Base-by-base conservation (phyloP, 192 early-diverging fungal species). In the Haplosporangium gracile region DNA sequence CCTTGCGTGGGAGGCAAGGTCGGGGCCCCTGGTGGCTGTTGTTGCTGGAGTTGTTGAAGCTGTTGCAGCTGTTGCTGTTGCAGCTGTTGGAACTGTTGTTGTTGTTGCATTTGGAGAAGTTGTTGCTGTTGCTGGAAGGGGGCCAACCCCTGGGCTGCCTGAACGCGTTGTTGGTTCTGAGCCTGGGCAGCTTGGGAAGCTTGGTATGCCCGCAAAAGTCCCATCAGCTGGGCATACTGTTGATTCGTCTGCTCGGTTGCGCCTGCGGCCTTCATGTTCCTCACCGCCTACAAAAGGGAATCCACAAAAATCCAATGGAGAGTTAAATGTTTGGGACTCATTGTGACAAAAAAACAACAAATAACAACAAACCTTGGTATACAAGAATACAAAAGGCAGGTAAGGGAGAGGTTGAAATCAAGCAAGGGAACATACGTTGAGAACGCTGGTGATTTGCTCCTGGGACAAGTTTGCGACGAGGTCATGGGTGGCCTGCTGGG, bases 221-320 rank as follows among this genome's bases (percentile, higher is more conserved):
- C 71, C 87, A 96, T 85, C 42, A 96, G 88, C 77, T 92, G 90
- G 42, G 94, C 96, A 79, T 91, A 95, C 80, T 97, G 95, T 22
- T 90, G 90, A 78, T 93, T 93, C 80, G 92, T 96, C 55, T 92
- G 91, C 90, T 98, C 96, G 15, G 93, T 97, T 22, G 94, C 93
- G 22, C 96, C 96, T 18, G 87, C 88, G 15, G 89, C 81, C 75
- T 95, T 92, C 88, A 95, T 87, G 45, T 75, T 85, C 53, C 78
- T 68, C 26, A 88, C 74, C 45, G 84, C 84, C 84, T 86, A 75
- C 5, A 29, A 55, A 11, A 24, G 29, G 7, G 5, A 38, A 34
- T 36, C 26, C 1, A 32, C 3, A 49, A 49, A 75, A 34, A 39
- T 55, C 70, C 29, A 15, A 60, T 69, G 32, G 42, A 38, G 49